Conservation (phyloP, 495 filamentous ascomycete species). For the Hypoxylon cercidicola region DNA sequence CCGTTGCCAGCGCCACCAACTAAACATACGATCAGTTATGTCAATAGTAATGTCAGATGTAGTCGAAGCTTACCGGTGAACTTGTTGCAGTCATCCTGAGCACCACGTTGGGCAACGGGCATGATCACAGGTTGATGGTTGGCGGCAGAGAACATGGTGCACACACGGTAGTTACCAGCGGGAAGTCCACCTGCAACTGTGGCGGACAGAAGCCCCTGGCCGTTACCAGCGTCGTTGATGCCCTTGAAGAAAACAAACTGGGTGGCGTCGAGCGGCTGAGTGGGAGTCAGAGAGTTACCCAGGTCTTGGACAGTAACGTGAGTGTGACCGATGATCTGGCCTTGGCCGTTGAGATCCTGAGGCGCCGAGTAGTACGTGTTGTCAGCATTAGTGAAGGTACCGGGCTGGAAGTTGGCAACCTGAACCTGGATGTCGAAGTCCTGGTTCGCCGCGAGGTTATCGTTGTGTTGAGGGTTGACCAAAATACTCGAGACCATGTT, state of each 20-base stretch:
- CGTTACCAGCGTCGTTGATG: conserved; percentile 76
- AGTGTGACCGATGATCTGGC: conserved; percentile 73
- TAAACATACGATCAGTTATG: conserved; percentile 19
- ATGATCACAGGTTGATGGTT: conserved; percentile 83
- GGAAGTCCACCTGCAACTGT: conserved; percentile 71
- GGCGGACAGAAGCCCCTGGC: conserved; percentile 66
- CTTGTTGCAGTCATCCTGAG: conserved; percentile 77
- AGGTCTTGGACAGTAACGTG: conserved; percentile 76
- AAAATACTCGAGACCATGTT: conserved; percentile 77
- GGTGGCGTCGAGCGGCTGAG: conserved; percentile 63
- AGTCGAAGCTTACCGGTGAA: conserved; percentile 60
- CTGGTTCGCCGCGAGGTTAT: conserved; percentile 57
- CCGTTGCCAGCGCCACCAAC: conserved; percentile 45
- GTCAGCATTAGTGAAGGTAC: conserved; percentile 72
- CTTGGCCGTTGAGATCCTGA: conserved; percentile 64
- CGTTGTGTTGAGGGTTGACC: conserved; percentile 60
- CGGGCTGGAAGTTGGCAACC: conserved; percentile 68
- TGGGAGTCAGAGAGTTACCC: conserved; percentile 61
- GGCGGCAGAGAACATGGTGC: conserved; percentile 73
- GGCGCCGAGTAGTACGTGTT: conserved; percentile 77
- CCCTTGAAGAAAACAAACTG: conserved; percentile 80
- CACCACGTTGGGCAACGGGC: conserved; percentile 79
- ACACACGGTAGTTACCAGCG: conserved; percentile 74
- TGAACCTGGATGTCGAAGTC: conserved; percentile 70
- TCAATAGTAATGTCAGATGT: neutral